Evolutionary conservation across 257 asterid species (phyloP), one percentile per base, ranked within the genome.

Genomic region (Solanum chilense): DNA sequence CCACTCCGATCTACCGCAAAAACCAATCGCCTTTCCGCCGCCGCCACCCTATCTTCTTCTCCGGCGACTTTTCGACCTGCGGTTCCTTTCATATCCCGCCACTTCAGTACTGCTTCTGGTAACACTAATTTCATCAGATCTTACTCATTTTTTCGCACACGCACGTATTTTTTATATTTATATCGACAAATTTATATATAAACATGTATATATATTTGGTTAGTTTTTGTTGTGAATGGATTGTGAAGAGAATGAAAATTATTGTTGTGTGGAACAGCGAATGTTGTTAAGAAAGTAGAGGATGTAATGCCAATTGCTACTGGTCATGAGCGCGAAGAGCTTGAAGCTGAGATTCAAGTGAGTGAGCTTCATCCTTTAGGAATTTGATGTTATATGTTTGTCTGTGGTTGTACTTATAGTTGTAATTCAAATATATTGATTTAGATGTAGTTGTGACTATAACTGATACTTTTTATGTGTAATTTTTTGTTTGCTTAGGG

Each of bases 261-360:
- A 23, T 82, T 39, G 25, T 42, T 83, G 18, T 85, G 62, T 80
- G 66, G 69, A 21, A 10, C 87, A 93, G 96, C 88, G 71, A 90
- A 86, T 92, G 95, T 91, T 47, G 87, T 66, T 71, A 87, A 92
- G 45, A 95, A 94, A 90, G 94, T 92, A 27, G 99, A 94, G 91
- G 98, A 97, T 88, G 92, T 95, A 92, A 91, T 94, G 96, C 99
- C 99, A 62, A 97, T 95, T 91, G 98, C 98, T 25, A 97, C 99
- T 83, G 99, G 98, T 75, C 99, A 97, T 44, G 99, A 97, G 89
- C 95, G 98, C 21, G 99, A 97, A 90, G 98, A 97, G 92, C 95
- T 96, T 81, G 93, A 92, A 88, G 99, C 99, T 37, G 96, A 93
- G 91, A 94, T 95, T 87, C 88, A 94, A 88, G 99, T 94, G 89